Evolutionary conservation across 78 protist genomes (phyloP).

Genomic region (Neovahlkampfia damariscottae): DNA sequence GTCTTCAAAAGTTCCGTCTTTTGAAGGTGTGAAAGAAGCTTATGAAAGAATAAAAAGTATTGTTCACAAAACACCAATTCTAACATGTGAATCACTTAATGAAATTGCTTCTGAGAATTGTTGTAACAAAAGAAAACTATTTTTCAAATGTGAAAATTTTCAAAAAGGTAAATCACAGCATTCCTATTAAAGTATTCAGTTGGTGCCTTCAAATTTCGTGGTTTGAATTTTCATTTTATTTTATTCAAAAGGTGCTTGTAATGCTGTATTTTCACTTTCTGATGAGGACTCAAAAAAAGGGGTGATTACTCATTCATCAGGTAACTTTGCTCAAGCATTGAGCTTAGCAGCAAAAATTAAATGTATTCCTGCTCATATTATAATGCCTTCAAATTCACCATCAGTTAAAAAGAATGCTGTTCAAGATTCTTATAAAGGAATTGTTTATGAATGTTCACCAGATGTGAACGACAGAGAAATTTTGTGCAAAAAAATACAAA

Average conservation of each 20-base stretch:
- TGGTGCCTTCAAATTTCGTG: conserved; percentile 67
- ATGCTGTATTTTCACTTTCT: conserved; percentile 20
- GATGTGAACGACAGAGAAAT: conserved; percentile 33
- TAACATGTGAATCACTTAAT: conserved; percentile 22
- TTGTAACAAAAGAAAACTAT: conserved; percentile 9
- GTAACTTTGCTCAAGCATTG: conserved; percentile 69
- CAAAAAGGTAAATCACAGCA: too few species aligned
- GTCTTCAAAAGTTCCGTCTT: too few species aligned
- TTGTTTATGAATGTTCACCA: conserved; percentile 24
- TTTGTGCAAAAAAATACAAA: not conserved
- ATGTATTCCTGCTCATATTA: conserved; percentile 32
- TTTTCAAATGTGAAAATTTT: conserved; percentile 58
- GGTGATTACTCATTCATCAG: conserved; percentile 27
- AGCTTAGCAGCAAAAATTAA: conserved; percentile 43
- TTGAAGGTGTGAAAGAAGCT: conserved; percentile 10
- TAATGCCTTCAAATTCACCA: conserved; percentile 59
- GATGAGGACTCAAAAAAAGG: conserved; percentile 7
- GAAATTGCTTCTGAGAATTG: conserved; percentile 21
- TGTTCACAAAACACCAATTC: conserved; percentile 17
- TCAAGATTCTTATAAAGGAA: conserved; percentile 17
- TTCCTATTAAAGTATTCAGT: too few species aligned
- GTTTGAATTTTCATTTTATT: conserved; percentile 40
- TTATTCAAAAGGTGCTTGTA: conserved; percentile 20
- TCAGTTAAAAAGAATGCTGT: conserved; percentile 39
- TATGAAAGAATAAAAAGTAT: not conserved